Percentiles rank a stretch among this genome's conserved stretches.
phyloP scores from a whole-genome alignment of 345 rosid species.

The Brassica napus region Da-Ae NC_063438.1:27411001-27411500 shows the following conservation, averaged over 20 bases:
- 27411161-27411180: background rate
- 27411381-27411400: constrained; percentile 73
- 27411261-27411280: constrained; percentile 97
- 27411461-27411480: constrained; percentile 93
- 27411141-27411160: background rate
- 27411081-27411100: constrained; percentile 93
- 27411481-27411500: constrained; percentile 95
- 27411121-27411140: background rate
- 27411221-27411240: constrained; percentile 97
- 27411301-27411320: constrained; percentile 91
- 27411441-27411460: constrained; percentile 87
- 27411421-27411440: constrained; percentile 94
- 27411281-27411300: constrained; percentile 81
- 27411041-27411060: constrained; percentile 98
- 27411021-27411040: constrained; percentile 98
- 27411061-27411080: constrained; percentile 90
- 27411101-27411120: constrained; percentile 25
- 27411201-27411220: constrained; percentile 97
- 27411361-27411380: background rate
- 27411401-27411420: constrained; percentile 81
- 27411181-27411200: constrained; percentile 90
- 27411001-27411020: constrained; percentile 92
- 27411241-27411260: constrained; percentile 96
- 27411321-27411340: constrained; percentile 38
- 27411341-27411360: background rate